These are phyloP conservation scores for Drechslera avenae DNA, from an alignment of 2,329 filamentous ascomycete genomes.

Conservation along the genomic window DNA sequence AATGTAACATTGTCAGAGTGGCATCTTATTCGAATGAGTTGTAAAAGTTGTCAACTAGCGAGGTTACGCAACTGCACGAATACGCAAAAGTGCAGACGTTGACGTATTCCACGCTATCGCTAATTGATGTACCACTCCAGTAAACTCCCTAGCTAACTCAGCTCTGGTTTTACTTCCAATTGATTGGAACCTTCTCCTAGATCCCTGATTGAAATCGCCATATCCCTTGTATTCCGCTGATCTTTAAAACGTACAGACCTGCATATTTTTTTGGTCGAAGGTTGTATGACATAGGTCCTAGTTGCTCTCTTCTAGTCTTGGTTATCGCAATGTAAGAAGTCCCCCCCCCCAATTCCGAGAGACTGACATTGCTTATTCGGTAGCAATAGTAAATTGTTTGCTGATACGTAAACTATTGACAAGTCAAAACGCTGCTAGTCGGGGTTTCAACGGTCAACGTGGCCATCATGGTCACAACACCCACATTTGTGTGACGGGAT, in stretches of 20 bases:
- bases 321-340: neutral
- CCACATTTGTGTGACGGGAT: conserved; percentile 11
- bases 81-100: neutral
- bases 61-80: neutral
- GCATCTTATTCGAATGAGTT: neutral
- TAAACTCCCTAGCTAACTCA: conserved; percentile 7
- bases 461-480: conserved; percentile 18
- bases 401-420: neutral
- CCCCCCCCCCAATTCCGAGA: neutral
- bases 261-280: too few species aligned
- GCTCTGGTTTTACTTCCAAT: neutral
- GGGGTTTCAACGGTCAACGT: conserved; percentile 27
- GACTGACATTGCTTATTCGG: neutral
- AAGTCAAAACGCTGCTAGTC: conserved; percentile 1
- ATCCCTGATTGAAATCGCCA: conserved; percentile 15
- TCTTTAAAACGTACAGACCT: too few species aligned
- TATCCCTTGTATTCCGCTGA: too few species aligned
- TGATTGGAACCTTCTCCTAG: neutral
- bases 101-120: neutral
- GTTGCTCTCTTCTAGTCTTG: neutral
- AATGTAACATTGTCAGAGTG: conserved; percentile 6
- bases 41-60: neutral
- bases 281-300: too few species aligned
- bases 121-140: neutral
- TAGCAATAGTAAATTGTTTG: neutral